Base-by-base conservation (phyloP, 2,329 filamentous ascomycete species). In the Hymenoscyphus occultus region DNA sequence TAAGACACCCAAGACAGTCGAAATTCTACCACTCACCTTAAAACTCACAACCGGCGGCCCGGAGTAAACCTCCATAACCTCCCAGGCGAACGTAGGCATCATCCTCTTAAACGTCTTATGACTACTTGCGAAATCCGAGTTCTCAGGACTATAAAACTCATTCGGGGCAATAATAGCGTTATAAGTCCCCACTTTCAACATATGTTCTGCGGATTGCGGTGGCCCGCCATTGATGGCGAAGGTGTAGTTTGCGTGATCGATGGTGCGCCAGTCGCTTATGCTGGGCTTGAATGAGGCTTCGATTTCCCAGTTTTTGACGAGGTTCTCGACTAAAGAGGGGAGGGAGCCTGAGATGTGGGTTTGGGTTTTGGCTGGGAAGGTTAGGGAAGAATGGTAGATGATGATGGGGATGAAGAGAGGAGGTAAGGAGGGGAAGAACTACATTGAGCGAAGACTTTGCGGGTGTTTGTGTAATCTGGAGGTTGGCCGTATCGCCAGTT, bases 251-350 rank as follows among this genome's bases (percentile, higher is more conserved):
- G 78, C 73, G 3, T 77, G 79, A 74, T 89, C 85, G 69, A 90
- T 81, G 1, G 88, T 90, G 57, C 87, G 82, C 87, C 87, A 90
- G 76, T 90, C 85, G 2, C 77, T 71, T 10, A 89, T 79, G 16
- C 80, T 71, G 7, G 82, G 81, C 77, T 90, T 90, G 82, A 88
- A 89, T 0, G 85, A 89, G 0, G 88, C 88, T 75, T 90, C 87
- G 61, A 90, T 83, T 75, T 90, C 87, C 88, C 87, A 90, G 74
- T 90, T 90, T 78, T 90, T 90, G 73, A 90, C 87, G 1, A 90
- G 82, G 72, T 90, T 90, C 74, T 90, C 83, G 48, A 90, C 86
- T 4, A 90, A 81, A 59, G 82, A 77, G 14, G 84, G 82, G 2
- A 90, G 81, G 64, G 82, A 86, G 42, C 80, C 81, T 3, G 84